Base-by-base conservation (phyloP, 768 basidiomycete genomes). In the Lentinula boryana region DNA sequence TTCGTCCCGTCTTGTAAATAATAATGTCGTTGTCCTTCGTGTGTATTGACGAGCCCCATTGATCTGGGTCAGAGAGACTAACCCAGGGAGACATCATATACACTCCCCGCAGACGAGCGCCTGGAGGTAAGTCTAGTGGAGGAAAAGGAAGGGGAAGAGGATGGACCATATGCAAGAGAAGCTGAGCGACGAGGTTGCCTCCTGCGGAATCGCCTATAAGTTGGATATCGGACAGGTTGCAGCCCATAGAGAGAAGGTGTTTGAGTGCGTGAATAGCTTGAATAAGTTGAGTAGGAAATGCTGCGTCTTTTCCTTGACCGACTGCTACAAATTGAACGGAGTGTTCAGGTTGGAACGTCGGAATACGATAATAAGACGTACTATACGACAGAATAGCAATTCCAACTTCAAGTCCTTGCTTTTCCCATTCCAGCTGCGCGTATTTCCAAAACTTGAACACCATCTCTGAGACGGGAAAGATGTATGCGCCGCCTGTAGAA, bases 71-170 rank as follows among this genome's bases (percentile, higher is more conserved):
- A 5, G 32, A 57, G 13, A 31, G 41, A 23, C 36, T 38, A 15
- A 64, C 54, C 68, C 65, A 69, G 6, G 67, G 64, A 9, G 78
- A 79, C 64, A 78, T 72, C 58, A 77, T 64, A 58, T 69, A 74
- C 3, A 67, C 69, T 2, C 74, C 72, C 32, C 70, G 65, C 27
- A 78, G 56, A 10, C 70, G 67, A 6, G 59, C 48, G 9, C 48
- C 44, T 32, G 44, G 10, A 15, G 63, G 43, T 13, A 72, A 64
- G 2, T 62, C 51, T 16, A 75, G 38, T 31, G 61, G 64, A 27
- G 55, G 38, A n/a, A 64, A 32, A 9, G 33, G 18, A n/a, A 27
- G 31, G 6, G 64, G 60, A 21, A 61, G 35, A 3, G 63, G 67
- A 61, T 69, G 66, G 12, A 68, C 63, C 10, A 63, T 35, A 33